Conservation (phyloP, 768 basidiomycete species). For the Boletus subcaerulescens region DNA sequence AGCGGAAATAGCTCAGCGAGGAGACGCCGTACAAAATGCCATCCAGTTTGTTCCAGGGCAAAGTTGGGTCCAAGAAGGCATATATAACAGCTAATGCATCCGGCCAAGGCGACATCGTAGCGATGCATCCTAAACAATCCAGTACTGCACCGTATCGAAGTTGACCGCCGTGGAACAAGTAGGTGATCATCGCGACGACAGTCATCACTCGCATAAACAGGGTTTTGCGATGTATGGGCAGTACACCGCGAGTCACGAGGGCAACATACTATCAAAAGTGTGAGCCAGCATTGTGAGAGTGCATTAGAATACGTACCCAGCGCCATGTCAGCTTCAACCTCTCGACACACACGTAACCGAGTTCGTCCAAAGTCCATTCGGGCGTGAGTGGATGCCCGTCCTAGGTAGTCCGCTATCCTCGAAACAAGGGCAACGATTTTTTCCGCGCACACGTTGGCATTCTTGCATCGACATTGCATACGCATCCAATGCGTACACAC, state of each 20-base stretch:
- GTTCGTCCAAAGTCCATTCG: slow-evolving; percentile 8
- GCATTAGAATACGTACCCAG: slow-evolving; percentile 9
- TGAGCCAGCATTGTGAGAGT: not conserved
- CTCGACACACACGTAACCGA: slow-evolving; percentile 8
- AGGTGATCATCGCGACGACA: slow-evolving; percentile 11
- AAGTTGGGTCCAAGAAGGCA: slow-evolving; percentile 17
- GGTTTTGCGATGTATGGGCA: slow-evolving; percentile 2
- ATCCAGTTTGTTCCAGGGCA: slow-evolving; percentile 4
- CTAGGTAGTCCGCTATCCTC: slow-evolving; percentile 6
- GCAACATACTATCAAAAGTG: slow-evolving; percentile 7
- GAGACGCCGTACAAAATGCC: slow-evolving; percentile 14
- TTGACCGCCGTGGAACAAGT: slow-evolving; percentile 13
- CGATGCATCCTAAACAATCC: slow-evolving; percentile 6
- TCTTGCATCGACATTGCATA: slow-evolving; percentile 8
- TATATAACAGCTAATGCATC: slow-evolving; percentile 19
- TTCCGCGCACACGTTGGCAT: slow-evolving; percentile 3
- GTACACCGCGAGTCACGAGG: not conserved
- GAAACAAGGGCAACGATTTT: slow-evolving; percentile 10
- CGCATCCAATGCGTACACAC: slow-evolving; percentile 16
- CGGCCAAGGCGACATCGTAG: slow-evolving; percentile 11
- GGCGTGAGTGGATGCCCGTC: slow-evolving; percentile 1
- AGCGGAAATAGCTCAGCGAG: slow-evolving; percentile 6
- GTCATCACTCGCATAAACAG: slow-evolving; percentile 16
- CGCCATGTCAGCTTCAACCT: slow-evolving; percentile 13
- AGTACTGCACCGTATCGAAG: slow-evolving; percentile 8